Evolutionary conservation across 768 basidiomycete species (phyloP), one percentile per base, ranked within the genome.

Genomic region (Panaeolus papilionaceus): DNA sequence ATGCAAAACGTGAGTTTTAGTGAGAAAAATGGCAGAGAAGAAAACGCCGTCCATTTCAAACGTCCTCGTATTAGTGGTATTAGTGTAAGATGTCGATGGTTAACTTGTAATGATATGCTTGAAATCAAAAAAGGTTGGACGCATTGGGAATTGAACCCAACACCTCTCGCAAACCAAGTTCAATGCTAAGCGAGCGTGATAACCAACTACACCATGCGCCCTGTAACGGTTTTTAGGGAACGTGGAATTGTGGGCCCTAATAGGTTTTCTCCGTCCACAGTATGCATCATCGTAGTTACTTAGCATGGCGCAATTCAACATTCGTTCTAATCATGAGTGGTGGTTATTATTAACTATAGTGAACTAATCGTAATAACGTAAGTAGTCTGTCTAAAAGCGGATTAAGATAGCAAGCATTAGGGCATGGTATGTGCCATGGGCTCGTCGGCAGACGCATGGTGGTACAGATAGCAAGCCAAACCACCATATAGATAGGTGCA

Each of bases 201-300:
- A 71, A 71, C 67, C 67, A 71, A 71, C 70, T 69, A 69, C 73
- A 74, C 73, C 73, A 74, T 74, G 69, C 67, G 73, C 73, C 73
- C 73, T 58, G 18, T 64, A 10, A 51, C 11, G n/a, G n/a, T 47
- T 16, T 1, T 9, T 12, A 2, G 14, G 9, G 18, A 47, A 3
- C n/a, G 45, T 33, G 2, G 33, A 33, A 33, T 33, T 5, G 16
- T 42, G 16, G 40, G 10, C 1, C 16, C 40, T 4, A 9, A 42
- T 2, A 11, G 40, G 23, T 23, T 23, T 23, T 23, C 23, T 23
- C 23, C 23, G 23, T 23, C 23, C 23, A 23, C 1, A 23, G 23
- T 23, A 1, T 23, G 23, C 23, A 23, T 23, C 23, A 23, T 23
- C 23, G 23, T 23, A n/a, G n/a, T n/a, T n/a, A 23, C 23, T 23